Percentiles rank a stretch among this genome's conserved stretches.
Evolutionary conservation across 495 filamentous ascomycete genomes (phyloP).

Genomic region (Podospora anserina): DNA sequence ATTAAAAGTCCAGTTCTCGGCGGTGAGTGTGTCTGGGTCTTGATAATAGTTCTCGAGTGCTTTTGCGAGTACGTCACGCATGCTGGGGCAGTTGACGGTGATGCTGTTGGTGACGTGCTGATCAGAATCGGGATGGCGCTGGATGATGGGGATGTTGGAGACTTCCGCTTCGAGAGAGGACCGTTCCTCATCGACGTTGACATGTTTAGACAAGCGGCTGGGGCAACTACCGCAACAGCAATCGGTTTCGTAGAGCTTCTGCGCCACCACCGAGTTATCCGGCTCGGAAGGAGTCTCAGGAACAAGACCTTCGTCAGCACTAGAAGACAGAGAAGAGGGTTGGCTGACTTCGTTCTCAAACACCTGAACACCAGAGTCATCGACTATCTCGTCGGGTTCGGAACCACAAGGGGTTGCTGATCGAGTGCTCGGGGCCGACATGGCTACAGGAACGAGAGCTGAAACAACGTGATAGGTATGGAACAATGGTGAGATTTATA

Average conservation of each 20-base stretch:
- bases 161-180: conserved; percentile 10
- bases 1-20: conserved; percentile 52
- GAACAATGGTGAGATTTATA: too few relatives aligned
- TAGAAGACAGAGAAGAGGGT: background rate
- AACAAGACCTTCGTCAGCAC: background rate
- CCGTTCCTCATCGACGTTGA: conserved; percentile 14
- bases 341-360: background rate
- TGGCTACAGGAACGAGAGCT: background rate
- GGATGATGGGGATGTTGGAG: conserved; percentile 24
- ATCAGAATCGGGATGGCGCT: conserved; percentile 12
- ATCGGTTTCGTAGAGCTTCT: background rate
- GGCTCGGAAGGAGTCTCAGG: background rate
- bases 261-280: background rate
- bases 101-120: conserved; percentile 20
- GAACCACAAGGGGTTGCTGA: background rate
- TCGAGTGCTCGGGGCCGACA: background rate
- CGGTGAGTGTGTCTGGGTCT: conserved; percentile 46
- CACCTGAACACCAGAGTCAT: background rate
- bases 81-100: conserved; percentile 24
- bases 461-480: background rate
- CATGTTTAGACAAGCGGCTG: conserved; percentile 22
- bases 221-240: conserved; percentile 9
- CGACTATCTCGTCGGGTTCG: background rate
- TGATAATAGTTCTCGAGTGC: conserved; percentile 56
- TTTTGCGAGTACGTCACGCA: conserved; percentile 41